Evolutionary conservation across 768 basidiomycete species (phyloP), one percentile per base, ranked within the genome.

Genomic region (Hypsizygus marmoreus): DNA sequence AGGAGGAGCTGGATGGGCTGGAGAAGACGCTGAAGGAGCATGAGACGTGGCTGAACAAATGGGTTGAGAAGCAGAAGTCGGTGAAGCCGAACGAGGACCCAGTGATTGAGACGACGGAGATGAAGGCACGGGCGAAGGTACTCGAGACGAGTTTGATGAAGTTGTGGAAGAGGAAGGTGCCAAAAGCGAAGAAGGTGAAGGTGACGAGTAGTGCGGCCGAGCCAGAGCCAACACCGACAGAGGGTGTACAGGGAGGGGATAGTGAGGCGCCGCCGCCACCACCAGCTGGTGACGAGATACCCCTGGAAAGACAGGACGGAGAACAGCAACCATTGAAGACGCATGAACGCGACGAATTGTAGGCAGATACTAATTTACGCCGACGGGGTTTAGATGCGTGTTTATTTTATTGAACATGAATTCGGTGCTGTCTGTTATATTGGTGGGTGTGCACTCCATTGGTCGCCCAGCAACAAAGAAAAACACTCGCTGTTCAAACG

Each of bases 41-140:
- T 56, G 90, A 91, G 66, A 53, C 68, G 20, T 99, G 97, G 97
- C 70, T 97, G 51, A 74, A 82, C 53, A 84, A 81, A 45, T 79
- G 80, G 67, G 86, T 94, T 11, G 86, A 88, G 71, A 84, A 81
- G 67, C 95, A 97, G 71, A 88, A 86, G 70, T 66, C 59, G 43
- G 77, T 86, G 38, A 77, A 84, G 65, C 67, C 75, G 61, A 80
- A 88, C 56, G 82, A 91, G 60, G 84, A 97, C 60, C 92, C 94
- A 2, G 87, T 87, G n/a, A 80, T 97, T 24, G 78, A 84, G 67
- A 88, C 86, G 39, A 79, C 70, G 55, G 94, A 97, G 68, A 84
- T 98, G 81, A 86, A 85, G 69, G 82, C 83, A 44, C 76, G 87
- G 45, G 88, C 88, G 20, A 88, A 86, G 75, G 77, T 77, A 33